These are phyloP conservation scores for Penicillium sp. DNA, from an alignment of 2,329 filamentous ascomycete species.

Conservation along the genomic window DNA sequence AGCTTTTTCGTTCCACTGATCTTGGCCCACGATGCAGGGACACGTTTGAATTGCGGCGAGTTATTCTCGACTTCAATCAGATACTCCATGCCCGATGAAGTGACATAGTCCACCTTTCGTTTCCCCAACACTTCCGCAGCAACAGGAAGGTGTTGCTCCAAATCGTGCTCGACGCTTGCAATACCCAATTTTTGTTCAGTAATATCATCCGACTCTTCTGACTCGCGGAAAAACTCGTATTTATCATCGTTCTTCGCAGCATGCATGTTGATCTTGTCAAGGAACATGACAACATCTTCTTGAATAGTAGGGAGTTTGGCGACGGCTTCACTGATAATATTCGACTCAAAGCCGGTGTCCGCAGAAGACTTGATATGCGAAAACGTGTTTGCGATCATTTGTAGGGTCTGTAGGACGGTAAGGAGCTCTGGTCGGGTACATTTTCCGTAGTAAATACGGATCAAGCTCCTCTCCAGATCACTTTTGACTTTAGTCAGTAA, in stretches of 20 bases:
- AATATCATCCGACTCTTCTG: conserved; percentile 83
- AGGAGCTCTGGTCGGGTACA: conserved; percentile 87
- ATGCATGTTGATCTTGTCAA: conserved; percentile 79
- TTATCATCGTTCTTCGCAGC: conserved; percentile 87
- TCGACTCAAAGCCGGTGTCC: conserved; percentile 69
- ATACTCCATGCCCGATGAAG: conserved; percentile 87
- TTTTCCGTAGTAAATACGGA: conserved; percentile 93
- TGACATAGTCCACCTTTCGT: conserved; percentile 72
- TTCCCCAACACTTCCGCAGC: conserved; percentile 71
- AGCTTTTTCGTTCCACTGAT: conserved; percentile 91
- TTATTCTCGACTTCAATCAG: conserved; percentile 85
- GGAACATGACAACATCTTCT: conserved; percentile 66
- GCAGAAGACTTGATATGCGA: conserved; percentile 59
- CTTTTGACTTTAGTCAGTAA: conserved; percentile 68
- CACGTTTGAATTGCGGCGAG: conserved; percentile 67
- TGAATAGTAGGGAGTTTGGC: conserved; percentile 72
- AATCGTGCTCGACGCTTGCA: conserved; percentile 82
- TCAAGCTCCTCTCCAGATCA: conserved; percentile 88
- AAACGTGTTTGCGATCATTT: conserved; percentile 76
- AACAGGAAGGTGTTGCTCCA: conserved; percentile 68
- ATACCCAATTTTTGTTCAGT: conserved; percentile 86
- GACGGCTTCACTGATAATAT: conserved; percentile 67
- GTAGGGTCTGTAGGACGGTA: conserved; percentile 77
- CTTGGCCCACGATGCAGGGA: conserved; percentile 92
- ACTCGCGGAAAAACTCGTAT: conserved; percentile 86